phyloP scores from a whole-genome alignment of 2,329 filamentous ascomycete species.

The Rhynchosporium agropyri region DNA sequence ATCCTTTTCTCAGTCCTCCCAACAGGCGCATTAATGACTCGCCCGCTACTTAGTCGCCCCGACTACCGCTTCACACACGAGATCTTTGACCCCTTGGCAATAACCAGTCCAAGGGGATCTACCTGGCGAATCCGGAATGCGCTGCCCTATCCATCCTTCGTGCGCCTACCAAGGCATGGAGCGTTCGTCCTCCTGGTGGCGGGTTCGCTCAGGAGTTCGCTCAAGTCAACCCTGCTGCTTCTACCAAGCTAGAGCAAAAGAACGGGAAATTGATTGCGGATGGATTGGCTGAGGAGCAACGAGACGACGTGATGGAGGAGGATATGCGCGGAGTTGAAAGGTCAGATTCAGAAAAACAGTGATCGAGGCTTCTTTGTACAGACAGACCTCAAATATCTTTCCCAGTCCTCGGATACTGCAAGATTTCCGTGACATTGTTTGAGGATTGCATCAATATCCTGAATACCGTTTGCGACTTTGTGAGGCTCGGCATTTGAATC shows the following conservation, averaged over 20 bases:
- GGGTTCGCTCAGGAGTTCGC: background rate
- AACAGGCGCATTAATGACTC: too few relatives aligned
- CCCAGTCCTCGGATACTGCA: too few relatives aligned
- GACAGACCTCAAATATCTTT: too few relatives aligned
- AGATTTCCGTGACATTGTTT: too few relatives aligned
- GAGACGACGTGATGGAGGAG: too few relatives aligned
- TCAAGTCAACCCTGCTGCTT: background rate
- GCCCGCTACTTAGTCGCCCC: background rate
- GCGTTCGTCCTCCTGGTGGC: background rate
- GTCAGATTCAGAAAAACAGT: too few relatives aligned
- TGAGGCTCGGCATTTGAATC: too few relatives aligned
- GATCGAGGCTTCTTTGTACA: too few relatives aligned
- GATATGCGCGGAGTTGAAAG: too few relatives aligned
- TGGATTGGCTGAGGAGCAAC: background rate
- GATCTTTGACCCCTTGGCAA: background rate
- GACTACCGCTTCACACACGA: background rate
- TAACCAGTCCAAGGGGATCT: background rate
- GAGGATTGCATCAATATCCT: too few relatives aligned
- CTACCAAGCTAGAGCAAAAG: background rate
- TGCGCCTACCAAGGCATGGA: background rate
- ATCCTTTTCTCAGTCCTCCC: too few relatives aligned
- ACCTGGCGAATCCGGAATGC: background rate
- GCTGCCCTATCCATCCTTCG: background rate
- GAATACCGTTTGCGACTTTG: too few relatives aligned
- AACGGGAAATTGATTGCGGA: background rate